A percentile compares a stretch with the other conserved stretches of the same genome.
phyloP scores from a whole-genome alignment of 2,329 filamentous ascomycete species.

The Blastomyces silverae region DNA sequence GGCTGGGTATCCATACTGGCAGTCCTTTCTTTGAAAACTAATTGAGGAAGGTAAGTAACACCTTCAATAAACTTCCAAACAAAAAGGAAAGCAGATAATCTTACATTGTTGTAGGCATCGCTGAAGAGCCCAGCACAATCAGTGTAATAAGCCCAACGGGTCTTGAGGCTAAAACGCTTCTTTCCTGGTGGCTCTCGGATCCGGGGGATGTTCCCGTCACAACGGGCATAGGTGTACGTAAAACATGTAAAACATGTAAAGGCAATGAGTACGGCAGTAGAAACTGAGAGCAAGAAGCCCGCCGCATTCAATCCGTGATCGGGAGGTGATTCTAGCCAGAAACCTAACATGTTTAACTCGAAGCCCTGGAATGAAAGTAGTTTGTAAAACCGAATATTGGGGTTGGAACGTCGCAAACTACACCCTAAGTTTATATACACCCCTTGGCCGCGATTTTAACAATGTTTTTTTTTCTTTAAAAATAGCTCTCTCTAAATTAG shows the following conservation, averaged over 20 bases:
- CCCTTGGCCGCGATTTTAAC: too few species aligned
- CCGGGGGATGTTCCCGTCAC: background rate
- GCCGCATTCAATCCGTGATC: background rate
- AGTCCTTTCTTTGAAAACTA: background rate
- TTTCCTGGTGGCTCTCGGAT: background rate
- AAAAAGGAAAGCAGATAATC: background rate
- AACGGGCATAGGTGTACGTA: background rate
- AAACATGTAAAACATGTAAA: background rate
- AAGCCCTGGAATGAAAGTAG: too few species aligned
- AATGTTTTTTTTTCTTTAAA: too few species aligned
- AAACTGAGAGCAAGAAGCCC: background rate
- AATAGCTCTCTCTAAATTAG: too few species aligned
- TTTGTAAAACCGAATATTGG: too few species aligned
- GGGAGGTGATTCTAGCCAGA: background rate
- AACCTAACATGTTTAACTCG: background rate
- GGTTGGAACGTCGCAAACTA: too few species aligned
- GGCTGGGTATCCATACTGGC: background rate
- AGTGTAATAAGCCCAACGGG: background rate
- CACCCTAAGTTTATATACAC: too few species aligned
- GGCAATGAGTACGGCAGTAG: background rate
- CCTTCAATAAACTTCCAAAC: background rate
- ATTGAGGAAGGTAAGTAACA: conserved; percentile 1
- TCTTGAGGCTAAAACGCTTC: background rate
- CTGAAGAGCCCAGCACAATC: background rate
- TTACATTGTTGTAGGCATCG: background rate